These are phyloP conservation scores for Chalaropsis ovoidea DNA, from an alignment of 2,329 filamentous ascomycete genomes.

Conservation along the genomic window DNA sequence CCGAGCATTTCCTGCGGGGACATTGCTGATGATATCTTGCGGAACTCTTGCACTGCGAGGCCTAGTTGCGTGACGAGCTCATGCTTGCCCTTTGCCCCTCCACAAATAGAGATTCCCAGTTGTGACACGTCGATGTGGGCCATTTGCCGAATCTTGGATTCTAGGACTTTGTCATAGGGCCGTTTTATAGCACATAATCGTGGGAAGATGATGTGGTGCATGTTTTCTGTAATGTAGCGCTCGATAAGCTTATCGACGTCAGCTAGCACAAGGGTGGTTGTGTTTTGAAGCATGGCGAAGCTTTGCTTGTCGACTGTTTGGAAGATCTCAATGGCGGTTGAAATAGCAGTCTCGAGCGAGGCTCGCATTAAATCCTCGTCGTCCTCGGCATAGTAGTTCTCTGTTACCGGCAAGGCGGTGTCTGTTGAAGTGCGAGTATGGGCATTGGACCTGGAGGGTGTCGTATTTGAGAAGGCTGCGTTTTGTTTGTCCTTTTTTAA, in stretches of 20 bases:
- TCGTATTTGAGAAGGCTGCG: constrained; percentile 26
- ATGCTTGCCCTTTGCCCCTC: constrained; percentile 66
- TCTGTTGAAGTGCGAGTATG: constrained; percentile 16
- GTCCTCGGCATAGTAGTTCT: constrained; percentile 68
- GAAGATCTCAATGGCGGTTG: constrained; percentile 87
- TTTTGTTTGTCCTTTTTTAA: constrained; percentile 31
- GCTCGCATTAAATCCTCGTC: constrained; percentile 85
- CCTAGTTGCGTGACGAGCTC: constrained; percentile 67
- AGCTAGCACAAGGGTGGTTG: constrained; percentile 85
- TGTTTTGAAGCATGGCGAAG: constrained; percentile 78
- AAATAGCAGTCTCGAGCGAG: constrained; percentile 84
- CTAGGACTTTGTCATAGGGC: constrained; percentile 75
- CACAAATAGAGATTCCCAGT: constrained; percentile 77
- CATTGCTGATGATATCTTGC: constrained; percentile 65
- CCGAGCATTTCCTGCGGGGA: constrained; percentile 86
- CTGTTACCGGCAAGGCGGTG: constrained; percentile 41
- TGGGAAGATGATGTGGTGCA: constrained; percentile 83
- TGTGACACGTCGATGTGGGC: constrained; percentile 88
- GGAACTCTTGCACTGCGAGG: constrained; percentile 77
- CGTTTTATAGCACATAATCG: constrained; percentile 67
- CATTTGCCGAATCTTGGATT: constrained; percentile 87
- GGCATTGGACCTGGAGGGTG: neutral
- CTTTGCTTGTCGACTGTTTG: constrained; percentile 94
- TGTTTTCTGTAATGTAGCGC: constrained; percentile 83
- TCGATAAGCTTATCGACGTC: constrained; percentile 90